phyloP scores from a whole-genome alignment of 495 filamentous ascomycete species.

The Neurospora sp. region DNA sequence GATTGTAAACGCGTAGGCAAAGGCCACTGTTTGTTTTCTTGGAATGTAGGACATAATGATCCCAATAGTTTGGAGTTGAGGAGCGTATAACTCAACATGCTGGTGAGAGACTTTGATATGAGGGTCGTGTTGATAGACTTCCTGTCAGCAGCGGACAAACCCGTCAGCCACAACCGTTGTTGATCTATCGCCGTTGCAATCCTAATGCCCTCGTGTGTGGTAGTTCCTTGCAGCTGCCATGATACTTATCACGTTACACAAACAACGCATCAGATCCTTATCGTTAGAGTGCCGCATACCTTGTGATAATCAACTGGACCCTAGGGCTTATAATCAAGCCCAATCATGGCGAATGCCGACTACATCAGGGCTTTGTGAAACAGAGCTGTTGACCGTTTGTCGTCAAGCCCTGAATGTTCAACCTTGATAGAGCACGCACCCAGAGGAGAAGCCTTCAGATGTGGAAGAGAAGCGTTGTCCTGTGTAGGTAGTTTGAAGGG shows the following conservation, averaged over 20 bases:
- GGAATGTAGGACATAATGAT: not conserved
- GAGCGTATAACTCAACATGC: not conserved
- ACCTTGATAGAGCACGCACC: not conserved
- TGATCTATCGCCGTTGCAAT: not conserved
- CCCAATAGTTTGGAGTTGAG: not conserved
- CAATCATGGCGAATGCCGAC: not conserved
- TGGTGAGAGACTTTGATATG: too few species aligned
- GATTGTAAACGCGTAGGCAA: not conserved
- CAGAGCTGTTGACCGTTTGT: not conserved
- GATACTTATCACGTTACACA: not conserved
- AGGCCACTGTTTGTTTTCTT: not conserved
- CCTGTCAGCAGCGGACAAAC: not conserved
- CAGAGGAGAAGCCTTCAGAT: not conserved
- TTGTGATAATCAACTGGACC: not conserved
- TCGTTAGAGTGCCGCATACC: not conserved
- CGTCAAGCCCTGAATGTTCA: not conserved
- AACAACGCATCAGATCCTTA: not conserved
- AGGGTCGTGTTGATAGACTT: not conserved
- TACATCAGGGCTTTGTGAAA: not conserved
- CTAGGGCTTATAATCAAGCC: not conserved
- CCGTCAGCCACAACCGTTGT: not conserved
- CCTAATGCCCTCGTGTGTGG: not conserved
- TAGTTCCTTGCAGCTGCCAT: not conserved
- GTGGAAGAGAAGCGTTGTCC: not conserved
- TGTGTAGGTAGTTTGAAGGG: not conserved